Conservation (phyloP, 148 eudicot genomes). For the Limonium bicolor region DNA sequence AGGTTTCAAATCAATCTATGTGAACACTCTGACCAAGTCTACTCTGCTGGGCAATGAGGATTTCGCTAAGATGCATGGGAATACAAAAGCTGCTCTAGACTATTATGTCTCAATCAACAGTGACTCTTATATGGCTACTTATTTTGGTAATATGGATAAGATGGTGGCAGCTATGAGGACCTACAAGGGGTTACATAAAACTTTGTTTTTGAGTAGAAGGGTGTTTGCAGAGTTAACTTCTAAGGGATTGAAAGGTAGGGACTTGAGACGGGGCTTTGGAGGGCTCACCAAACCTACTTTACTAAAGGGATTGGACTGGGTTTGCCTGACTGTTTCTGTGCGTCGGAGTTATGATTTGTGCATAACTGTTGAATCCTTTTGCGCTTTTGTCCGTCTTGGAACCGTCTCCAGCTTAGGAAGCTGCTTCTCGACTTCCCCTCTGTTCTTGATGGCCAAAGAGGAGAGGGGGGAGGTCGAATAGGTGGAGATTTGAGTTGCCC, state of each 20-base stretch:
- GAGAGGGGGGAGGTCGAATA: too few relatives aligned
- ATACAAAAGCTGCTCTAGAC: slow-evolving; percentile 94
- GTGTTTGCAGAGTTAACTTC: slow-evolving; percentile 52
- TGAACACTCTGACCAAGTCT: slow-evolving; percentile 59
- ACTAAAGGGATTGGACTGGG: slow-evolving; percentile 80
- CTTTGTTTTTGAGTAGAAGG: slow-evolving; percentile 61
- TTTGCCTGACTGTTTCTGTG: slow-evolving; percentile 90
- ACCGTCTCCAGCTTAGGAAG: too few relatives aligned
- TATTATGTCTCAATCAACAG: slow-evolving; percentile 73
- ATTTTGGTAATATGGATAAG: slow-evolving; percentile 96
- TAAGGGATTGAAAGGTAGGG: slow-evolving; percentile 38
- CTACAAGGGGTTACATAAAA: slow-evolving; percentile 49
- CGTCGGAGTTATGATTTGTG: too few relatives aligned
- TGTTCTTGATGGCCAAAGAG: too few relatives aligned
- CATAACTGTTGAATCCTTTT: too few relatives aligned
- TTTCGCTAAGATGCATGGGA: slow-evolving; percentile 81
- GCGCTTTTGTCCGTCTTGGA: too few relatives aligned
- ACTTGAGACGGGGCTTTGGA: slow-evolving; percentile 53
- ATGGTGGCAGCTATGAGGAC: slow-evolving; percentile 98
- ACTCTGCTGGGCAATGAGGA: slow-evolving; percentile 46
- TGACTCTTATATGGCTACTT: slow-evolving; percentile 74
- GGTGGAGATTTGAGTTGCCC: too few relatives aligned
- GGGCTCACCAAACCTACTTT: slow-evolving; percentile 61
- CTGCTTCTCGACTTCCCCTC: too few relatives aligned
- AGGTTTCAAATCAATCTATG: slow-evolving; percentile 59